phyloP scores from a whole-genome alignment of 371 early-diverging fungal species.

The Actinomucor elegans region DNA sequence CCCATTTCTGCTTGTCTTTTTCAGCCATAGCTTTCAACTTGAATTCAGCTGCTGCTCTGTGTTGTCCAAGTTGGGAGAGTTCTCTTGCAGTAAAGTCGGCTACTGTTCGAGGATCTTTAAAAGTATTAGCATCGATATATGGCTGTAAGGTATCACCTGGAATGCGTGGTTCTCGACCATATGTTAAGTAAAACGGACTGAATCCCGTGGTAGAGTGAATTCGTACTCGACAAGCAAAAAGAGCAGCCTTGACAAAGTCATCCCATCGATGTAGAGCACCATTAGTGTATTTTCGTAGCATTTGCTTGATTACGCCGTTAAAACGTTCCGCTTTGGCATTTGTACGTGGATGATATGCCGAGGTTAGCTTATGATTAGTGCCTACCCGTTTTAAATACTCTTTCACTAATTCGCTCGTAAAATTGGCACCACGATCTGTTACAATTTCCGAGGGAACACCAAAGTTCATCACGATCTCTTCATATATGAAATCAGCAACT shows the following conservation, averaged over 20 bases:
- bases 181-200: conserved; percentile 18
- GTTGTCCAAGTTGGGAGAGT: conserved; percentile 1
- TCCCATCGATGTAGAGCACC: conserved; percentile 18
- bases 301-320: conserved; percentile 11
- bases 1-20: conserved; percentile 24
- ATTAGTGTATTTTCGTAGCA: conserved; percentile 15
- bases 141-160: conserved; percentile 12
- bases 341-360: conserved; percentile 30
- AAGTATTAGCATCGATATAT: conserved; percentile 28
- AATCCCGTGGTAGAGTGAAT: conserved; percentile 7
- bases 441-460: conserved; percentile 25
- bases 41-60: conserved; percentile 10
- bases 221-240: conserved; percentile 11
- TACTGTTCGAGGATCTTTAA: conserved; percentile 1
- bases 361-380: conserved; percentile 2
- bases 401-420: background rate
- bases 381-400: conserved; percentile 6
- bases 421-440: conserved; percentile 25
- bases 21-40: conserved; percentile 2
- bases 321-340: conserved; percentile 25
- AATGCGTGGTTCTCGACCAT: conserved; percentile 17
- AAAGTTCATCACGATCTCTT: conserved; percentile 27
- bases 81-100: conserved; percentile 1
- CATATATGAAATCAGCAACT: conserved; percentile 33
- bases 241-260: conserved; percentile 16